A percentile compares a stretch with the other conserved stretches of the same genome.
Conservation (phyloP, 1,284 basidiomycete species). For the Microbotryum saponariae region DNA sequence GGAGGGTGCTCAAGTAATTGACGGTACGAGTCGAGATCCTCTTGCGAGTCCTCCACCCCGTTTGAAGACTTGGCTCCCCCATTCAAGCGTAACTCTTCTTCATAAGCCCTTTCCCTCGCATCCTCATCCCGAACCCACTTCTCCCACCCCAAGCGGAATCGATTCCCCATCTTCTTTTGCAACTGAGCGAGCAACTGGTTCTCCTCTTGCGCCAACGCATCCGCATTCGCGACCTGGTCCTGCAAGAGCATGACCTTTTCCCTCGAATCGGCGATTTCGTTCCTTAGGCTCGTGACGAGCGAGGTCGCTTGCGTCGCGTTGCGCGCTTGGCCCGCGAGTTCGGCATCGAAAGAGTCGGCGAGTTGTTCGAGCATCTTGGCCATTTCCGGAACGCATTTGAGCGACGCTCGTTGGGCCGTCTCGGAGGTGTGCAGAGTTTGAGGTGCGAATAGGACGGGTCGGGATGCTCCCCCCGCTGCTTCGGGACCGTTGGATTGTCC, state of each 20-base stretch:
- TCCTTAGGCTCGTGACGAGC: conserved; percentile 76
- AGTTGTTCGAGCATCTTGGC: conserved; percentile 79
- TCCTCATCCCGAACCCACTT: conserved; percentile 84
- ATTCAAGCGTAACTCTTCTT: background rate
- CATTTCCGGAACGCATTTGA: conserved; percentile 74
- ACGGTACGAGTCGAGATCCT: conserved; percentile 37
- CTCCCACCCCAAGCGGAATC: conserved; percentile 79
- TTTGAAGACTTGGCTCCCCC: conserved; percentile 11
- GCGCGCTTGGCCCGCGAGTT: conserved; percentile 83
- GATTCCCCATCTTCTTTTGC: conserved; percentile 63
- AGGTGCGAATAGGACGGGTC: background rate
- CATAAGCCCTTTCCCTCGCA: conserved; percentile 55
- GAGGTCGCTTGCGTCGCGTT: conserved; percentile 86
- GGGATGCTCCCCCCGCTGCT: background rate
- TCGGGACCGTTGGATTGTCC: background rate
- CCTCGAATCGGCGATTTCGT: conserved; percentile 83
- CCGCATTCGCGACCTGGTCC: conserved; percentile 59
- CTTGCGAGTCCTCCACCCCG: background rate
- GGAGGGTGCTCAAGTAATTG: conserved; percentile 37
- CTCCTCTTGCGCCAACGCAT: conserved; percentile 57
- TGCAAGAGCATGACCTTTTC: conserved; percentile 64
- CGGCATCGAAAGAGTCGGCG: conserved; percentile 86
- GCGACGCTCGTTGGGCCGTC: conserved; percentile 78
- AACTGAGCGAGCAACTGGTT: conserved; percentile 61
- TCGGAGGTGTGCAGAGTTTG: conserved; percentile 66